Percentiles rank a stretch among this genome's conserved stretches.
Conservation (phyloP, 345 rosid genomes). For the Firmiana major region DNA sequence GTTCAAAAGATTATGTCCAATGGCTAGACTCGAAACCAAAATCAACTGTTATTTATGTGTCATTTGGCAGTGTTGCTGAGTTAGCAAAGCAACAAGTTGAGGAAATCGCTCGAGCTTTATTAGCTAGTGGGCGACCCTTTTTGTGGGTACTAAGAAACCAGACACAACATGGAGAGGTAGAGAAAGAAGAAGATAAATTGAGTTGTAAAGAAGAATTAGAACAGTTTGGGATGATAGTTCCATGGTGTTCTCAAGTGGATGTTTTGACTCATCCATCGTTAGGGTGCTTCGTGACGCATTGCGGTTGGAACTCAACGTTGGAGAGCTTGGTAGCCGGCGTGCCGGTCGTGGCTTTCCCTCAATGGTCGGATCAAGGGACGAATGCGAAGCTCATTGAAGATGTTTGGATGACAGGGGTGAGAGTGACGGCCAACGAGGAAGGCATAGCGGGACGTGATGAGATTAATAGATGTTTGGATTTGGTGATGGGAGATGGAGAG, state of each 20-base stretch:
- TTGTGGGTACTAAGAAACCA: conserved; percentile 46
- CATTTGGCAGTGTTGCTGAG: conserved; percentile 42
- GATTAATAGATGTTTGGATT: conserved; percentile 54
- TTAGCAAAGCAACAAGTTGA: conserved; percentile 41
- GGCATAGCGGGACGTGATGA: conserved; percentile 48
- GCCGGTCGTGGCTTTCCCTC: conserved; percentile 71
- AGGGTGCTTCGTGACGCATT: conserved; percentile 64
- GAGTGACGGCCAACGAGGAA: conserved; percentile 36
- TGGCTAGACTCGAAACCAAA: conserved; percentile 34
- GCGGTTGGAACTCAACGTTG: conserved; percentile 75
- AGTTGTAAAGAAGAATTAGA: conserved; percentile 45
- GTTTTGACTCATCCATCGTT: conserved; percentile 51
- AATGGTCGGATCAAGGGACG: conserved; percentile 56
- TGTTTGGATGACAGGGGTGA: conserved; percentile 53
- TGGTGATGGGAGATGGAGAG: conserved; percentile 46
- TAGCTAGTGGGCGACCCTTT: conserved; percentile 34
- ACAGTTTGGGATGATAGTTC: conserved; percentile 47
- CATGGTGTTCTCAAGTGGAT: conserved; percentile 69
- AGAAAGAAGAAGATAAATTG: conserved; percentile 21
- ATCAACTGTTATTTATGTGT: conserved; percentile 33
- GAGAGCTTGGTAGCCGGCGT: conserved; percentile 54
- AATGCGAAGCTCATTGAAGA: conserved; percentile 56
- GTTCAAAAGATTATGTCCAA: conserved; percentile 24
- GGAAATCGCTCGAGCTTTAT: conserved; percentile 40
- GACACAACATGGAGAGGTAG: conserved; percentile 18